Conservation (phyloP, 106 monocot genomes). For the Xerophyta viscosa region DNA sequence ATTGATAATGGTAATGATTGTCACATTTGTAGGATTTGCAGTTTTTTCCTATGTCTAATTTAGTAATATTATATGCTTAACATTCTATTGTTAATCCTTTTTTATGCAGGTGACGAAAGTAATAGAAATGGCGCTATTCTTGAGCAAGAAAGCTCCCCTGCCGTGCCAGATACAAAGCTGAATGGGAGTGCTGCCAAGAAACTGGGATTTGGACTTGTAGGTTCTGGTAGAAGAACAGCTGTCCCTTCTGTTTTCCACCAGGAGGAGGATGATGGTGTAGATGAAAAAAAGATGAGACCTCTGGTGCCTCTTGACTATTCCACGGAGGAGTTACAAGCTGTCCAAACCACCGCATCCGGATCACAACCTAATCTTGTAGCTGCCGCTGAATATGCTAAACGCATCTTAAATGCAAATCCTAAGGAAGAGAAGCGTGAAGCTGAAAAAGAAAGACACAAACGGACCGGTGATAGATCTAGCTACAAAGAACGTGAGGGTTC, state of each 20-base stretch:
- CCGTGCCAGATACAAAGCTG: constrained; percentile 44
- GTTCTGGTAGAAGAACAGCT: constrained; percentile 67
- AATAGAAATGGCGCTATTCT: constrained; percentile 18
- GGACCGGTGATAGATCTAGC: constrained; percentile 39
- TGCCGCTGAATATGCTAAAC: constrained; percentile 92
- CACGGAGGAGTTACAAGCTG: constrained; percentile 79
- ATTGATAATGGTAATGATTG: constrained; percentile 14
- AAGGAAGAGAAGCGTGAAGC: constrained; percentile 67
- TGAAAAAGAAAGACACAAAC: constrained; percentile 50
- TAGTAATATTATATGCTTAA: background rate
- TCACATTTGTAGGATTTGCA: constrained; percentile 12
- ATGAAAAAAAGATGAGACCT: constrained; percentile 93
- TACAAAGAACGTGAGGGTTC: constrained; percentile 46
- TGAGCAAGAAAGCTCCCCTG: constrained; percentile 21
- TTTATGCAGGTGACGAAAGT: constrained; percentile 32
- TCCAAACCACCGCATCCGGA: constrained; percentile 33
- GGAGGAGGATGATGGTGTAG: constrained; percentile 81
- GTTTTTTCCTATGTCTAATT: constrained; percentile 1
- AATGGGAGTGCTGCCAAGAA: constrained; percentile 51
- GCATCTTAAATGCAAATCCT: constrained; percentile 42
- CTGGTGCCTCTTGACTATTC: constrained; percentile 96
- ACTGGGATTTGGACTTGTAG: constrained; percentile 81
- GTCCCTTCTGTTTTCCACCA: constrained; percentile 83
- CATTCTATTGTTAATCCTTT: background rate
- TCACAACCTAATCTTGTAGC: constrained; percentile 54